Percentiles rank a stretch among this genome's conserved stretches.
Conservation (phyloP, 2,329 filamentous ascomycete genomes). For the Arthroderma sp. region DNA sequence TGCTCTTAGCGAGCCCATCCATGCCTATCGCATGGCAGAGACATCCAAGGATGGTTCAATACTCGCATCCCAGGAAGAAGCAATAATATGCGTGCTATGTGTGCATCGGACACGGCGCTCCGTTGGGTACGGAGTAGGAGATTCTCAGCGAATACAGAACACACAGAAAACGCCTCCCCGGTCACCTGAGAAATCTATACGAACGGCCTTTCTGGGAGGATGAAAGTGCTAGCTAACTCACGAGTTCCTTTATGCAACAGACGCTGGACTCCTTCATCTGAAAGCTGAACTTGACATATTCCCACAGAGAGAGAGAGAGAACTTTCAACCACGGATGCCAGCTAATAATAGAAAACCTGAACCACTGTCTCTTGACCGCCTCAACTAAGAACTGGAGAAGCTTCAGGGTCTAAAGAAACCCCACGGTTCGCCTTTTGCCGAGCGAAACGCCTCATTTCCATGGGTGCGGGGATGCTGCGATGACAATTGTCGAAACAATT, state of each 20-base stretch:
- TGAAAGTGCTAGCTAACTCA: background rate
- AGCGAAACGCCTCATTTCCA: background rate
- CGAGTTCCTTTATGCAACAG: background rate
- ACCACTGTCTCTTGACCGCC: background rate
- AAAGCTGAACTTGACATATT: background rate
- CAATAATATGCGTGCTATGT: background rate
- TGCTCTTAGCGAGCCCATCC: background rate
- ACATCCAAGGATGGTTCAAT: background rate
- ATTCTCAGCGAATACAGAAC: background rate
- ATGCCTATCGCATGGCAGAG: background rate
- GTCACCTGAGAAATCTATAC: background rate
- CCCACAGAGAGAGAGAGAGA: background rate
- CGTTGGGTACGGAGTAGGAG: background rate
- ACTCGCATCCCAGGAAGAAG: background rate
- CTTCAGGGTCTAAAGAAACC: background rate
- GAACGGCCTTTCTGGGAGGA: background rate
- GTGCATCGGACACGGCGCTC: background rate
- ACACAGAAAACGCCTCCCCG: background rate
- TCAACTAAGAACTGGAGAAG: background rate
- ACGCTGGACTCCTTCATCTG: background rate
- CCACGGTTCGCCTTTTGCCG: background rate
- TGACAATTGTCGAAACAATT: background rate
- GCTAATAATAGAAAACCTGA: constrained; percentile 2
- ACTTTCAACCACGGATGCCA: background rate
- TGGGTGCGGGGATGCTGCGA: background rate